A percentile compares a stretch with the other conserved stretches of the same genome.
These are phyloP conservation scores for Myriosclerotinia duriaeana DNA, from an alignment of 2,329 filamentous ascomycete genomes.

Conservation along the genomic window DNA sequence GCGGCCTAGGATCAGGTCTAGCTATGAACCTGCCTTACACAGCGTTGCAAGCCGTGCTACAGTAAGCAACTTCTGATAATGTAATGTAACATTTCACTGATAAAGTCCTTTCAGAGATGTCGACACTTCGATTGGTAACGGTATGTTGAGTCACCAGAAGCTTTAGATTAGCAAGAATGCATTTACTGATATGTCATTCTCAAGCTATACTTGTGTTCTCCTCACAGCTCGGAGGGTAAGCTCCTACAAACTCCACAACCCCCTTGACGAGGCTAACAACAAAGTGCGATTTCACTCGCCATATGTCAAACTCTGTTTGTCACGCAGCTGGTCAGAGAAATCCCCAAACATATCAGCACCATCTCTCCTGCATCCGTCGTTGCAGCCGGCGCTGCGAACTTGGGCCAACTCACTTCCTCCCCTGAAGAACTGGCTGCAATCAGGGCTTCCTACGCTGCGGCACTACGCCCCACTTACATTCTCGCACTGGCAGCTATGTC, in stretches of 20 bases:
- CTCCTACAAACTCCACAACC: neutral
- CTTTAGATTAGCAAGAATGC: neutral
- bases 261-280: neutral
- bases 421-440: too few relatives aligned
- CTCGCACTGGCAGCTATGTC: too few relatives aligned
- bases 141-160: neutral
- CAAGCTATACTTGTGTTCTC: conserved; percentile 8
- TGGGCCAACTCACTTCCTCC: neutral
- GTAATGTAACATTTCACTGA: too few relatives aligned
- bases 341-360: neutral
- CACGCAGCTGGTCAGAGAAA: neutral
- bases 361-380: neutral
- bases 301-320: conserved; percentile 13
- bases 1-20: conserved; percentile 47
- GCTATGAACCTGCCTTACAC: conserved; percentile 51
- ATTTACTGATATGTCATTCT: neutral
- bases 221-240: conserved; percentile 12
- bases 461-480: too few relatives aligned
- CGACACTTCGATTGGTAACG: conserved; percentile 9
- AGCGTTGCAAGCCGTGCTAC: conserved; percentile 48
- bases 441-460: too few relatives aligned
- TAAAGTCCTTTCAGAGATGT: neutral
- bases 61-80: too few relatives aligned
- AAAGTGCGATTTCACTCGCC: neutral
- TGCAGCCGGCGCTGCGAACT: neutral